A percentile compares a stretch with the other conserved stretches of the same genome.
Conservation (phyloP, 2,329 filamentous ascomycete genomes). For the Fusarium coffeatum region DNA sequence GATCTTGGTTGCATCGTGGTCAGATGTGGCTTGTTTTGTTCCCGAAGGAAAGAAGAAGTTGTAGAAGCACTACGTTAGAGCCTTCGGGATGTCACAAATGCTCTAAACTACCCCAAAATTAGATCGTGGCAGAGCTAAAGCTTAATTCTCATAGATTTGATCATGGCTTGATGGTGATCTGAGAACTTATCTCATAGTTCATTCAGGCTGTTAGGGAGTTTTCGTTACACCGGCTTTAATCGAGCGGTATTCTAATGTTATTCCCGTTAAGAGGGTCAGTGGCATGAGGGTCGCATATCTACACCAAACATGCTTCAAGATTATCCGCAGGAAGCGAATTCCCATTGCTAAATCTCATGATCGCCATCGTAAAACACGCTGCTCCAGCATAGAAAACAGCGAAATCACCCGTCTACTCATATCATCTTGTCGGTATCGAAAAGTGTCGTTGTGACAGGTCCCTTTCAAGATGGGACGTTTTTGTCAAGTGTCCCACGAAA, state of each 20-base stretch:
- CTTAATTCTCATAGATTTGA: not conserved
- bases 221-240: not conserved
- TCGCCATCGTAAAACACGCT: not conserved
- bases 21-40: not conserved
- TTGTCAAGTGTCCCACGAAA: slow-evolving; percentile 31
- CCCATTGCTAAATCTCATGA: slow-evolving; percentile 20
- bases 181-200: not conserved
- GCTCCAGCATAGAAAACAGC: slow-evolving; percentile 3
- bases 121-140: not conserved
- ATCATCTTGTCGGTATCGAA: slow-evolving; percentile 25
- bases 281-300: slow-evolving; percentile 2
- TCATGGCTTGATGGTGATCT: not conserved
- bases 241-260: not conserved
- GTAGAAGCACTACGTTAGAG: not conserved
- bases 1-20: slow-evolving; percentile 5
- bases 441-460: slow-evolving; percentile 36
- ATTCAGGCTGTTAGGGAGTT: not conserved
- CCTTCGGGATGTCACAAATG: not conserved
- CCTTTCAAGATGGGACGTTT: slow-evolving; percentile 35
- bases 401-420: slow-evolving; percentile 16
- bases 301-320: not conserved
- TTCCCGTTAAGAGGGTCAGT: slow-evolving; percentile 11
- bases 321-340: not conserved
- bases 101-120: not conserved
- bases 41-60: not conserved